Percentiles rank a stretch among this genome's conserved stretches.
Conservation (phyloP, 2,329 filamentous ascomycete genomes). For the Claviceps paspali region DNA sequence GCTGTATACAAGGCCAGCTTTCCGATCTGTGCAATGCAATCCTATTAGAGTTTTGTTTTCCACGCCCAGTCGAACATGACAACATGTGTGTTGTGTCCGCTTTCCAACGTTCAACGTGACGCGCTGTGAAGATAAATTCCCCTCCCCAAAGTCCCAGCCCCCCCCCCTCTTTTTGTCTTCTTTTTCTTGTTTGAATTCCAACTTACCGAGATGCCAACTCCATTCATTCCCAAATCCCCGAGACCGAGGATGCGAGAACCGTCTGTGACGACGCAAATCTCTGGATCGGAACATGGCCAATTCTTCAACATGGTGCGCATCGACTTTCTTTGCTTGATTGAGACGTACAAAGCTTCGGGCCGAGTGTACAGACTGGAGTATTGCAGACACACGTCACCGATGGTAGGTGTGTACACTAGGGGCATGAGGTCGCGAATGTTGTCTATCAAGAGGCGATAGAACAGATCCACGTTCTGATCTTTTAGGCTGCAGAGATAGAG, state of each 20-base stretch:
- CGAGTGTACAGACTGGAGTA: slow-evolving; percentile 94
- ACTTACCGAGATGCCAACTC: slow-evolving; percentile 86
- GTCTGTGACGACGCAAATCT: slow-evolving; percentile 95
- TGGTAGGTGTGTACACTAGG: slow-evolving; percentile 75
- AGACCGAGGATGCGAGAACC: slow-evolving; percentile 86
- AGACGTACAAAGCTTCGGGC: slow-evolving; percentile 91
- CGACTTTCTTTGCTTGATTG: slow-evolving; percentile 83
- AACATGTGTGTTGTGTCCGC: too few species aligned
- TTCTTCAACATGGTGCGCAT: slow-evolving; percentile 79
- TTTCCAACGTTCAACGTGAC: too few species aligned
- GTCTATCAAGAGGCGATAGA: slow-evolving; percentile 68
- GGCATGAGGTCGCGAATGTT: slow-evolving; percentile 67
- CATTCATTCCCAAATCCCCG: slow-evolving; percentile 90
- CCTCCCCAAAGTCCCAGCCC: not conserved
- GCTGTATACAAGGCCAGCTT: slow-evolving; percentile 92
- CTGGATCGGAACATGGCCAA: slow-evolving; percentile 78
- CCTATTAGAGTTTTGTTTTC: too few species aligned
- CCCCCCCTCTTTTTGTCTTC: not conserved
- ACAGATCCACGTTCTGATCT: slow-evolving; percentile 62
- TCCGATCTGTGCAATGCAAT: too few species aligned
- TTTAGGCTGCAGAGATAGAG: slow-evolving; percentile 66
- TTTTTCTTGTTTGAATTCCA: not conserved
- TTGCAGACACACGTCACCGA: slow-evolving; percentile 90
- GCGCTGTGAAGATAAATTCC: too few species aligned
- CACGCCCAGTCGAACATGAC: too few species aligned